Evolutionary conservation across 2,329 filamentous ascomycete species (phyloP), one percentile per base, ranked within the genome.

Genomic region (Davidsoniella eucalypti): DNA sequence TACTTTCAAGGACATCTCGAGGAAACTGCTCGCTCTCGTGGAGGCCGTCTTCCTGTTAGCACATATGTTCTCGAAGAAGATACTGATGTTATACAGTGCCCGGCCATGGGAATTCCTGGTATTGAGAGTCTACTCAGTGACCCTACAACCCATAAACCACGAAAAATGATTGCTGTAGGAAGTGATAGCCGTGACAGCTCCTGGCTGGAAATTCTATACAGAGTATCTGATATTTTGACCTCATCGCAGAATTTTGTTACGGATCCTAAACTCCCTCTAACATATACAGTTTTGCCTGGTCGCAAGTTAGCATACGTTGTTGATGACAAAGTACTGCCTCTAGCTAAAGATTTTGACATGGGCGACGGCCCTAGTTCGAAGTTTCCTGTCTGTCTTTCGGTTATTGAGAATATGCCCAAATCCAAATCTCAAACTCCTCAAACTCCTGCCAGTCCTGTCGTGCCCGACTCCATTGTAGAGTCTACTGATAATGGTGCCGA

Each of bases 31-130:
- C 40, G 43, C 17, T 26, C 21, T 23, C 38, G 38, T 26, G 47
- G 40, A 36, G 44, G 44, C 4, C 45, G 8, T 21, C 46, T 53
- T 6, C 52, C 53, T 12, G 47, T 49, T 6, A 45, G 48, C 9
- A 50, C 47, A 4, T 54, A 52, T n/a, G 52, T 56, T 4, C 21
- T 55, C 17, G 47, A 48, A 17, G 54, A 56, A 42, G 54, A 56
- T 33, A 42, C 44, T 29, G 52, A 55, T 23, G 36, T 54, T 25
- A 42, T 54, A 36, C 41, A 18, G 17, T 44, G 17, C 16, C 41
- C 53, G 16, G 38, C 48, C 12, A 49, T 53, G 44, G 54, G 54
- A 21, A 25, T 18, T 39, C 25, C n/a, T 38, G 47, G 42, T 5
- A 53, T 50, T 16, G 29, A 36, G 8, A 47, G 42, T 16, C 33